A percentile compares a stretch with the other conserved stretches of the same genome.
phyloP scores from a whole-genome alignment of 2,329 filamentous ascomycete genomes.

The Verticillium nubilum region DNA sequence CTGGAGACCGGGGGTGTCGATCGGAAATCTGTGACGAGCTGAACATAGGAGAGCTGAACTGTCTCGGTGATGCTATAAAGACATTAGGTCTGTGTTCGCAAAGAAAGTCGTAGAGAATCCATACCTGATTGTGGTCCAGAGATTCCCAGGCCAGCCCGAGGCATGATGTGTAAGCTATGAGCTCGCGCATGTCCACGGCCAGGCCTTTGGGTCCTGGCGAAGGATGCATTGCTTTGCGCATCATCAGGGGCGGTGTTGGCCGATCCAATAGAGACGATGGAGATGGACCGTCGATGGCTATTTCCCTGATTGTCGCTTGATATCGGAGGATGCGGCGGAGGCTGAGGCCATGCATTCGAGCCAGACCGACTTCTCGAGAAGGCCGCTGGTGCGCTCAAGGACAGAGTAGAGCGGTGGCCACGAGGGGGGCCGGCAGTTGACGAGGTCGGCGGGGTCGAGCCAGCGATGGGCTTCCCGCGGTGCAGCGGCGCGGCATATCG shows the following conservation, averaged over 20 bases:
- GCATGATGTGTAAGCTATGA: conserved; percentile 72
- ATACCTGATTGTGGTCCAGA: conserved; percentile 31
- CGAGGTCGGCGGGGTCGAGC: conserved; percentile 39
- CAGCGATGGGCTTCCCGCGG: conserved; percentile 34
- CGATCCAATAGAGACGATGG: conserved; percentile 73
- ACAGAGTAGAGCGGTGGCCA: conserved; percentile 65
- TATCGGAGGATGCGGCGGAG: conserved; percentile 20
- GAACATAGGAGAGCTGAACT: conserved; percentile 45
- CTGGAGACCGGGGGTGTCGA: conserved; percentile 34
- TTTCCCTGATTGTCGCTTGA: conserved; percentile 35
- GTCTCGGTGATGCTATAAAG: conserved; percentile 28
- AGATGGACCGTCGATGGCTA: conserved; percentile 69
- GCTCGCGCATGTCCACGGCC: conserved; percentile 67
- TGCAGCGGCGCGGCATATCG: conserved; percentile 35
- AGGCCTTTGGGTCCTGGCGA: conserved; percentile 42
- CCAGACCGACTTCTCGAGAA: conserved; percentile 38
- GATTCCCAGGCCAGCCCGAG: conserved; percentile 27
- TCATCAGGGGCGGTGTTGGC: conserved; percentile 40
- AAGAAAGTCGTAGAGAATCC: conserved; percentile 9
- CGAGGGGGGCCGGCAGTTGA: conserved; percentile 25
- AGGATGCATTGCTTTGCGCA: conserved; percentile 33
- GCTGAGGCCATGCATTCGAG: conserved; percentile 41
- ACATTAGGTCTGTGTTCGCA: not conserved
- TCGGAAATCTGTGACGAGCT: conserved; percentile 51
- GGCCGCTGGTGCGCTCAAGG: conserved; percentile 49